These are phyloP conservation scores for Zygoascus hellenicus DNA, from an alignment of 1,139 yeast genomes.

Conservation along the genomic window DNA sequence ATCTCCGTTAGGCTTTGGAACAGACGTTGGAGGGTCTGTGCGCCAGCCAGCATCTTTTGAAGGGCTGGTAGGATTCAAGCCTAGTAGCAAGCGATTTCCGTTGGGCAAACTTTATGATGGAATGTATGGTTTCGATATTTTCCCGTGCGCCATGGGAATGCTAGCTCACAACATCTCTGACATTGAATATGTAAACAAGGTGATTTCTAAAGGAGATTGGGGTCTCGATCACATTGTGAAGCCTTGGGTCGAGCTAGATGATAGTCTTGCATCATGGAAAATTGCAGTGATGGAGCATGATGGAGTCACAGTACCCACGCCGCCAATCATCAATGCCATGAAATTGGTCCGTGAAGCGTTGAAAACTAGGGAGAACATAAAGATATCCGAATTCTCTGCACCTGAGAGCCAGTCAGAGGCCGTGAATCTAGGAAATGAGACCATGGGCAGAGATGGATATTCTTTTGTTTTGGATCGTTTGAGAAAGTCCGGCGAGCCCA, in stretches of 20 bases:
- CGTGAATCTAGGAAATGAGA: constrained; percentile 35
- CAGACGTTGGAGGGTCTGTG: constrained; percentile 64
- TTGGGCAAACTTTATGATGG: constrained; percentile 10
- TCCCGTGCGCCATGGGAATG: constrained; percentile 9
- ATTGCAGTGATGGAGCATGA: constrained; percentile 9
- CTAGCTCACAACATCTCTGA: constrained; percentile 3
- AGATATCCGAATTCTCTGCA: constrained; percentile 39
- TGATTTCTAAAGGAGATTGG: not conserved
- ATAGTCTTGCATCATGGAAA: not conserved
- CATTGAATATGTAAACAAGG: not conserved
- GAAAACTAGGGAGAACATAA: constrained; percentile 32
- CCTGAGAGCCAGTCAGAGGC: constrained; percentile 36
- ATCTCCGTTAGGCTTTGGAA: constrained; percentile 49
- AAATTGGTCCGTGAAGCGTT: constrained; percentile 32
- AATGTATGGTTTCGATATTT: constrained; percentile 7
- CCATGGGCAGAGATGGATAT: constrained; percentile 48
- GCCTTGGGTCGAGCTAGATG: not conserved
- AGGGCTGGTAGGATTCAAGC: constrained; percentile 50
- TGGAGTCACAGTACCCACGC: constrained; percentile 36
- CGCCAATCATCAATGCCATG: constrained; percentile 46
- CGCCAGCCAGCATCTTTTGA: constrained; percentile 52
- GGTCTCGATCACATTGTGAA: not conserved
- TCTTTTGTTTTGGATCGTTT: constrained; percentile 33
- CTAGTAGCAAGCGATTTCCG: constrained; percentile 47
- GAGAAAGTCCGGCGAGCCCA: constrained; percentile 41